phyloP scores from a whole-genome alignment of 495 filamentous ascomycete species.

The Aspergillus steynii region DNA sequence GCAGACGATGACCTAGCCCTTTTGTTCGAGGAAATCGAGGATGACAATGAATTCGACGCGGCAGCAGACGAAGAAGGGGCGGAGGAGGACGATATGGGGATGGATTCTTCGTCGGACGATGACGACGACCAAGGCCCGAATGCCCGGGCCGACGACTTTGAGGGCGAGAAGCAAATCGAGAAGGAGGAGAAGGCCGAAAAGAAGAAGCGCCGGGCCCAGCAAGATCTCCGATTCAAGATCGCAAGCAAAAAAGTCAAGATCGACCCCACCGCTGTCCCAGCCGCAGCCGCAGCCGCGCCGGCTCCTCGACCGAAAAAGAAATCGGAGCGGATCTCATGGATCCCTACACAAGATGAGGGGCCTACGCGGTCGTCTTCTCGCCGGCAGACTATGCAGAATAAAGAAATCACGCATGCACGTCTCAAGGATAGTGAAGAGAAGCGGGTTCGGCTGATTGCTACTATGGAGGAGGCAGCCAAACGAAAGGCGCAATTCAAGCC shows the following conservation, averaged over 20 bases:
- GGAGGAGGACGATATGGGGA: conserved; percentile 69
- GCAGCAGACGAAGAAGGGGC: conserved; percentile 64
- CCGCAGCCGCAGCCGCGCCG: conserved; percentile 37
- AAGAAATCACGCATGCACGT: conserved; percentile 76
- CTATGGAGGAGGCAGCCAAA: conserved; percentile 86
- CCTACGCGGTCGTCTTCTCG: conserved; percentile 82
- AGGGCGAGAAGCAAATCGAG: conserved; percentile 67
- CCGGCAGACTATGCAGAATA: conserved; percentile 78
- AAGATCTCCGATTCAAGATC: conserved; percentile 51
- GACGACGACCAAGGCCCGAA: conserved; percentile 71
- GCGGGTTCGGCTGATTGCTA: conserved; percentile 72
- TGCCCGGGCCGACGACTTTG: conserved; percentile 55
- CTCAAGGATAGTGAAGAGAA: conserved; percentile 81
- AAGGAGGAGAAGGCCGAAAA: conserved; percentile 53
- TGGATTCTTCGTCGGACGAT: conserved; percentile 83
- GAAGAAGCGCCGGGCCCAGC: conserved; percentile 76
- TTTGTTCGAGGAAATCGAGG: conserved; percentile 81
- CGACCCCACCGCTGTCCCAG: conserved; percentile 54
- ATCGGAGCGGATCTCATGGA: conserved; percentile 86
- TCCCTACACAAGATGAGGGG: conserved; percentile 75
- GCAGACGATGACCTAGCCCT: conserved; percentile 77
- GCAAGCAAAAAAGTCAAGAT: conserved; percentile 65
- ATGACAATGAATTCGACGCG: conserved; percentile 77
- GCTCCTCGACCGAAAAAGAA: conserved; percentile 83
- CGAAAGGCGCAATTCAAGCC: conserved; percentile 73